These are phyloP conservation scores for Chlamydomonas sp. DNA, from an alignment of 139 green algal species.

Conservation along the genomic window DNA sequence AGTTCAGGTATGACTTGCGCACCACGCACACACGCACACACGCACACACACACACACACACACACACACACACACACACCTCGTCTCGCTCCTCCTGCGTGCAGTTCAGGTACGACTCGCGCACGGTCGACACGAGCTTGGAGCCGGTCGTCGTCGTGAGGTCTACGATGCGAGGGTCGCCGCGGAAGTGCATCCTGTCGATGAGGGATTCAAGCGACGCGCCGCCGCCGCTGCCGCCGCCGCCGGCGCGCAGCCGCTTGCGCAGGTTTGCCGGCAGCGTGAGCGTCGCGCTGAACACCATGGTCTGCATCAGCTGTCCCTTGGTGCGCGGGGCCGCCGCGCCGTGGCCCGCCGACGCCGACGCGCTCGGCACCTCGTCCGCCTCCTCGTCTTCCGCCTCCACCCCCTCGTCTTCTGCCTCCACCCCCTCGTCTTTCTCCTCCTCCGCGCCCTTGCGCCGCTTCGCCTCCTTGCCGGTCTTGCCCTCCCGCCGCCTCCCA, in stretches of 20 bases:
- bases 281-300: slow-evolving; percentile 95
- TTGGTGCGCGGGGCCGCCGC: not conserved
- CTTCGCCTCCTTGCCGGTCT: slow-evolving; percentile 5
- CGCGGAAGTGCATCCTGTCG: slow-evolving; percentile 47
- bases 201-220: slow-evolving; percentile 70
- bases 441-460: not conserved
- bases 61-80: too few species aligned
- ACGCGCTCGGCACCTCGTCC: not conserved
- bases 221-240: slow-evolving; percentile 53
- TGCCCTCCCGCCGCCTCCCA: slow-evolving; percentile 1
- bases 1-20: slow-evolving; percentile 49
- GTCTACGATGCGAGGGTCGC: slow-evolving; percentile 57
- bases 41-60: too few species aligned
- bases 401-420: not conserved
- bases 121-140: slow-evolving; percentile 51
- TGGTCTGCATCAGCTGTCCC: slow-evolving; percentile 58
- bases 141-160: slow-evolving; percentile 56
- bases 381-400: not conserved
- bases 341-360: not conserved
- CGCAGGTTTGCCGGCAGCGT: slow-evolving; percentile 72
- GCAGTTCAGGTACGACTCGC: slow-evolving; percentile 53
- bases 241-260: slow-evolving; percentile 57
- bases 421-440: not conserved
- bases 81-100: too few species aligned
- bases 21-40: too few species aligned